These are phyloP conservation scores for Volutella citrinella DNA, from an alignment of 2,329 filamentous ascomycete species.

Conservation along the genomic window DNA sequence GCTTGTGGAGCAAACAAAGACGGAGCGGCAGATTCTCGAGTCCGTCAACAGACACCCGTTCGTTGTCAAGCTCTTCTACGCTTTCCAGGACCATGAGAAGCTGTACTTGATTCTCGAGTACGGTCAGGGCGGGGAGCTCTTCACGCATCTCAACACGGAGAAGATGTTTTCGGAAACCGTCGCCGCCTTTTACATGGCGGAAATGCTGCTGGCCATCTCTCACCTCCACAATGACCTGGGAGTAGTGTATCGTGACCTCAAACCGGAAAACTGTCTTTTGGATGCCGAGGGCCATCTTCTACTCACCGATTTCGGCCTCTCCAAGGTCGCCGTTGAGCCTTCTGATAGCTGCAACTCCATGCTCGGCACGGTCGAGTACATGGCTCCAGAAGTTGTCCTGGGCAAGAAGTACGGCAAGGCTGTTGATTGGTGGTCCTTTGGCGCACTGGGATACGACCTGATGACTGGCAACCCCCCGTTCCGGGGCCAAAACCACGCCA, in stretches of 20 bases:
- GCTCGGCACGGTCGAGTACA: conserved; percentile 95
- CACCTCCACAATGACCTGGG: conserved; percentile 90
- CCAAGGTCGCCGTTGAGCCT: conserved; percentile 79
- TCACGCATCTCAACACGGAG: conserved; percentile 89
- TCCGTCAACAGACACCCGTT: conserved; percentile 96
- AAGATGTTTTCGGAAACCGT: conserved; percentile 91
- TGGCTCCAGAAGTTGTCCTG: conserved; percentile 92
- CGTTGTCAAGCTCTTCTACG: conserved; percentile 96
- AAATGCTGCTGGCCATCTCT: conserved; percentile 91
- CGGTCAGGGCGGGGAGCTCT: conserved; percentile 93
- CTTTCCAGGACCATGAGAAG: conserved; percentile 97
- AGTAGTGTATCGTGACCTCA: conserved; percentile 94
- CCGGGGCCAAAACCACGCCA: conserved; percentile 83
- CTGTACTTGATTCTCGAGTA: conserved; percentile 97
- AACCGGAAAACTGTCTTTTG: conserved; percentile 95
- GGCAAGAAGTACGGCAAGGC: conserved; percentile 89
- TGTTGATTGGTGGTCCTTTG: conserved; percentile 98
- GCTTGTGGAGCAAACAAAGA: conserved; percentile 95
- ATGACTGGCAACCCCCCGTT: conserved; percentile 93
- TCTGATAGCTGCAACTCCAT: conserved; percentile 76
- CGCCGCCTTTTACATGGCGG: conserved; percentile 96
- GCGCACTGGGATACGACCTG: conserved; percentile 86
- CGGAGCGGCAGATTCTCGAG: conserved; percentile 90
- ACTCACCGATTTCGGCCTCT: conserved; percentile 93
- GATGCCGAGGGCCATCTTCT: conserved; percentile 90